A percentile compares a stretch with the other conserved stretches of the same genome.
Evolutionary conservation across 2,329 filamentous ascomycete genomes (phyloP).

Genomic region (Fusarium domesticum): DNA sequence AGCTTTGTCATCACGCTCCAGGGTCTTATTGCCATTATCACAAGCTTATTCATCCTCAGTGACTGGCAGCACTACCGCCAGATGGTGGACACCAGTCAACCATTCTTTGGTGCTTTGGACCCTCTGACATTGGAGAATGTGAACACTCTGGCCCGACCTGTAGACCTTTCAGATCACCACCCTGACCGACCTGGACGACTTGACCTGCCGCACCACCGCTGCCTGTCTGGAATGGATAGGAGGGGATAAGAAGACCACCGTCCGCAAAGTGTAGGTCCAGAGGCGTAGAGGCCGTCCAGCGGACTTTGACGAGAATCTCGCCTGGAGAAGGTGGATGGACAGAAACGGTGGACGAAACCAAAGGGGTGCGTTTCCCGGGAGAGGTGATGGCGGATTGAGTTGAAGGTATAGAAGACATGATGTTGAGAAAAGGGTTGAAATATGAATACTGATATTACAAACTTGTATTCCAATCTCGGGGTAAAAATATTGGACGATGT

Average conservation of each 20-base stretch:
- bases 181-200: slow-evolving; percentile 49
- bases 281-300: slow-evolving; percentile 60
- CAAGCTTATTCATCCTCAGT: too few relatives aligned
- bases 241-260: slow-evolving; percentile 52
- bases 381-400: slow-evolving; percentile 63
- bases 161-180: slow-evolving; percentile 40
- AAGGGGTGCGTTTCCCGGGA: slow-evolving; percentile 47
- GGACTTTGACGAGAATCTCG: slow-evolving; percentile 52
- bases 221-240: slow-evolving; percentile 49
- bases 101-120: too few relatives aligned
- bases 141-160: slow-evolving; percentile 50
- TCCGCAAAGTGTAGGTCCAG: slow-evolving; percentile 61
- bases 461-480: too few relatives aligned
- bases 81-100: too few relatives aligned
- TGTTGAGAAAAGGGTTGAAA: slow-evolving; percentile 1
- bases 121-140: too few relatives aligned
- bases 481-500: too few relatives aligned
- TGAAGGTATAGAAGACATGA: slow-evolving; percentile 48
- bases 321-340: slow-evolving; percentile 36
- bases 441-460: too few relatives aligned
- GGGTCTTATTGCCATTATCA: too few relatives aligned
- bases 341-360: slow-evolving; percentile 53
- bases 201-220: slow-evolving; percentile 50
- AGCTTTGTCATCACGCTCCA: too few relatives aligned
- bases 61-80: too few relatives aligned